phyloP scores from a whole-genome alignment of 2,329 filamentous ascomycete genomes.

The Colletotrichum tamarilloi region DNA sequence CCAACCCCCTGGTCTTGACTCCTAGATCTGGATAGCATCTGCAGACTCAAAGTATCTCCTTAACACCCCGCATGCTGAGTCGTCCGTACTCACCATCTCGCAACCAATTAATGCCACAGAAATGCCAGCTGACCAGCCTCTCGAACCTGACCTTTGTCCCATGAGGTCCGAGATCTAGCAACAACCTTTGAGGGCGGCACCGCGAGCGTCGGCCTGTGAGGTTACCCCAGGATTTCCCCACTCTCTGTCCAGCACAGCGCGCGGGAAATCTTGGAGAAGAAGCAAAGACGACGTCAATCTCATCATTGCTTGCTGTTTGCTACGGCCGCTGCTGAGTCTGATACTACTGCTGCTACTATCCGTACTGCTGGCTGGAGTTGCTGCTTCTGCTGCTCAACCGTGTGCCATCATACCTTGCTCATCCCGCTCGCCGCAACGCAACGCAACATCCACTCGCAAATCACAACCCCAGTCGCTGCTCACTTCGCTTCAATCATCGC shows the following conservation, averaged over 20 bases:
- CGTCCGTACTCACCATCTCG: neutral
- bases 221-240: constrained; percentile 36
- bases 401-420: constrained; percentile 1
- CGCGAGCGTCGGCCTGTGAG: constrained; percentile 8
- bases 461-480: neutral
- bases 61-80: constrained; percentile 23
- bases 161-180: constrained; percentile 10
- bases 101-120: constrained; percentile 21
- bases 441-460: constrained; percentile 9
- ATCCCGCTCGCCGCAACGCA: neutral
- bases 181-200: constrained; percentile 7
- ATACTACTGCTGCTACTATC: neutral
- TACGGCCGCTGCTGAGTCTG: neutral
- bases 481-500: constrained; percentile 7
- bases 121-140: constrained; percentile 24
- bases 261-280: constrained; percentile 24
- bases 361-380: neutral
- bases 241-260: neutral
- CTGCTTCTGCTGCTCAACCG: neutral
- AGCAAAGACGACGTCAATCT: constrained; percentile 25
- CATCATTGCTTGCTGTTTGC: neutral
- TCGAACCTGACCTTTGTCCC: neutral
- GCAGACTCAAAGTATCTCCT: neutral
- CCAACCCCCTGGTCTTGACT: neutral
- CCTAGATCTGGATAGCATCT: neutral